Base-by-base conservation (phyloP, 2,329 filamentous ascomycete species). In the Pseudopyricularia cyperi region DNA sequence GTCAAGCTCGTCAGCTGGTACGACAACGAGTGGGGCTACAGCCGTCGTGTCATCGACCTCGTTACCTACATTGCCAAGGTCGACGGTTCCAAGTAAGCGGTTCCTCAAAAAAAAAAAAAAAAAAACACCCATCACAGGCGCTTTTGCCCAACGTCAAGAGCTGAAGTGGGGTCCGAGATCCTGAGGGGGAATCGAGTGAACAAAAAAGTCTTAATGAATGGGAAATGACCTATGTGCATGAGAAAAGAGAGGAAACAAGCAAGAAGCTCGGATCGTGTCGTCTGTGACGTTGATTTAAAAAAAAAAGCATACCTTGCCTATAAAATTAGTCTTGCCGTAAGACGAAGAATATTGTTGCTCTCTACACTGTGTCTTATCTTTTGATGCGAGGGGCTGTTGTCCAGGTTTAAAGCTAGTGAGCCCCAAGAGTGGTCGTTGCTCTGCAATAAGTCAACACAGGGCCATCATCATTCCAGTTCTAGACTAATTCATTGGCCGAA, bases 1-100 rank as follows among this genome's bases (percentile, higher is more conserved):
- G 83, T 95, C 81, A 98, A 98, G 87, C 82, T 98, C 57, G 86
- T 96, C 70, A 84, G 84, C 65, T 97, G 91, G 93, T 95, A 95
- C 76, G 89, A 95, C 81, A 97, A 97, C 81, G 91, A 97, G 83
- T 96, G 90, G 89, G 93, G 90, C 68, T 97, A 98, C 86, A 94
- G 87, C 72, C 90, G 90, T 77, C 93, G 87, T 82, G 87, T 90
- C 65, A 76, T 90, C 62, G 87, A 93, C 74, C 85, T 93, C 64
- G 68, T 81, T 69, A 76, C 78, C 73, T 85, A 89, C 78, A 79
- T 90, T 65, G 76, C 85, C 72, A 87, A 87, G 79, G 83, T 85
- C 59, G 87, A 90, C 65, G 77, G 67, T 64, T 66, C 69, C 68
- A 73, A 78, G 62, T 77, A 73, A 39, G 22, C 48, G 19, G 11